Evolutionary conservation across 108 stramenopile species (phyloP).

Genomic region (Aurantiochytrium sp.): DNA sequence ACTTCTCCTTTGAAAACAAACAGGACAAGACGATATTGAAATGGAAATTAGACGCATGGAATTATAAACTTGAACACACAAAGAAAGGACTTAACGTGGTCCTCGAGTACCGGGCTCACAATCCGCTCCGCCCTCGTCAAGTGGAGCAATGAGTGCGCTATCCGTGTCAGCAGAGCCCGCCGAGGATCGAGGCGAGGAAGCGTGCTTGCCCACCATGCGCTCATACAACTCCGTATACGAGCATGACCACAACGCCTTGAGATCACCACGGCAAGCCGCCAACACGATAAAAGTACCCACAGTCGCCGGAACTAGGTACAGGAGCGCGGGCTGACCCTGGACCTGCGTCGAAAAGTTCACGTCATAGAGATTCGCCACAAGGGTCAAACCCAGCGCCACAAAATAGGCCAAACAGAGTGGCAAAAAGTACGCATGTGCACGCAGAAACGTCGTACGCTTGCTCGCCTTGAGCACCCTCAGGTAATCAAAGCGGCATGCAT

Average conservation of each 20-base stretch:
- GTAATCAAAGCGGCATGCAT: background rate
- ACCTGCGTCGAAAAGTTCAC: background rate
- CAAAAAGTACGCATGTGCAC: background rate
- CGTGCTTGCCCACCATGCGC: background rate
- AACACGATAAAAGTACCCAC: background rate
- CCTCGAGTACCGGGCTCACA: too few relatives aligned
- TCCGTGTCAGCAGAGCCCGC: background rate
- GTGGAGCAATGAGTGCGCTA: background rate
- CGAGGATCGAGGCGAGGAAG: background rate
- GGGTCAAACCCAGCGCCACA: background rate
- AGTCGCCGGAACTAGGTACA: slow-evolving; percentile 8
- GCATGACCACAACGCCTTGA: background rate
- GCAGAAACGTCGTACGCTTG: background rate
- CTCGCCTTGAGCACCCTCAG: background rate
- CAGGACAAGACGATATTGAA: too few relatives aligned
- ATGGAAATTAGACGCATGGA: too few relatives aligned
- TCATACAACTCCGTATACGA: background rate
- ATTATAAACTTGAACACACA: too few relatives aligned
- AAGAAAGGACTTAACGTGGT: too few relatives aligned
- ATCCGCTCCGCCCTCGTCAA: background rate
- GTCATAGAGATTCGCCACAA: background rate
- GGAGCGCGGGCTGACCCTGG: slow-evolving; percentile 17
- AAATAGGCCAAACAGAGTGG: background rate
- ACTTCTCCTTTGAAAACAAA: too few relatives aligned
- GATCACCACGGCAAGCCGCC: background rate